Base-by-base conservation (phyloP, 2,329 filamentous ascomycete species). In the Juglanconis sp. region DNA sequence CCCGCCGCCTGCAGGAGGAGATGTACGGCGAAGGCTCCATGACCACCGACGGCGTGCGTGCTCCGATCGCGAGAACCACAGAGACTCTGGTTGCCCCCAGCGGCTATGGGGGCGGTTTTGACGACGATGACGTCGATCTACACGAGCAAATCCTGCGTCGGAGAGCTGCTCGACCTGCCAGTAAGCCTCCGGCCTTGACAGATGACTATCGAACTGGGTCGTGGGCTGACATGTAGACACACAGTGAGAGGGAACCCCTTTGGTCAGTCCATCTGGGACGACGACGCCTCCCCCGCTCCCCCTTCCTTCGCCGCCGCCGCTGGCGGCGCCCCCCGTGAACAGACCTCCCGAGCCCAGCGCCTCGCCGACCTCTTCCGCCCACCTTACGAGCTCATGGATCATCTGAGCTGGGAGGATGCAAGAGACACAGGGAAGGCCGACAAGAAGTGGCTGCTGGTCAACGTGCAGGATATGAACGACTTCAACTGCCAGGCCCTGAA, bases 401-500 rank as follows among this genome's bases (percentile, higher is more conserved):
- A 85, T 38, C 74, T 91, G 36, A 78, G 86, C n/a, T 96, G 91
- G 87, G 91, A 96, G 65, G 83, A 88, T 60, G 95, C 92, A 13
- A 86, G 95, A 57, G 85, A 93, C 15, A 82, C 92, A 67, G 95
- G 94, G 62, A 96, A 95, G 72, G 90, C 92, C 50, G 83, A 88
- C 34, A 87, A 92, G 79, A 97, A 96, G 74, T 99, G 95, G 95
- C 84, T 99, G 52, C 76, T 99, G 67, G 92, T 97, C 64, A 98
- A 99, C 72, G 87, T 99, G 15, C 95, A 99, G 74, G 93, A 99
- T 71, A 86, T 91, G 65, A 90, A 90, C 40, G 88, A 96, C 69
- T 99, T 99, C 73, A 90, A 95, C 73, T 99, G 95, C 73, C 95
- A 99, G 72, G 84, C 91, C 3, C 79, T 99, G 17, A 99, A 99